Conservation (phyloP, 2,329 filamentous ascomycete species). For the Cordyceps sp. region DNA sequence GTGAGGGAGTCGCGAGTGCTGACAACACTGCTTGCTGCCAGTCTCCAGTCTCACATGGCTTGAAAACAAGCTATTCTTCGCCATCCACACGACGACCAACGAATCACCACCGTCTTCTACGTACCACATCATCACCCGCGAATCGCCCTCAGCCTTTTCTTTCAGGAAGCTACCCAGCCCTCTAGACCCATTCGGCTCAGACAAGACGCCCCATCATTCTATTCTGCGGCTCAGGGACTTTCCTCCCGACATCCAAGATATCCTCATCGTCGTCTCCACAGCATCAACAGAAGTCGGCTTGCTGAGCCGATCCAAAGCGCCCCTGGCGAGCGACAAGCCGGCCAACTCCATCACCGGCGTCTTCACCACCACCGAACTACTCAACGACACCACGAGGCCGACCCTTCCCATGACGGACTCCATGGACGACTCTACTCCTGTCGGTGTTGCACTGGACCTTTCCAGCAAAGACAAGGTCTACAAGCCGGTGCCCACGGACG, state of each 20-base stretch:
- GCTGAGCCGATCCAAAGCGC: slow-evolving; percentile 53
- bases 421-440: slow-evolving; percentile 51
- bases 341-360: slow-evolving; percentile 44
- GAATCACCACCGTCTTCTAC: slow-evolving; percentile 43
- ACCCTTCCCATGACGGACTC: slow-evolving; percentile 52
- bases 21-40: slow-evolving; percentile 15
- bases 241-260: slow-evolving; percentile 62
- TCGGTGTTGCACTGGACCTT: slow-evolving; percentile 73
- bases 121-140: slow-evolving; percentile 67
- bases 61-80: slow-evolving; percentile 70
- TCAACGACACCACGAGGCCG: slow-evolving; percentile 59
- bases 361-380: slow-evolving; percentile 58
- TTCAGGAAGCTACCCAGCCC: slow-evolving; percentile 64
- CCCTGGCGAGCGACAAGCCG: slow-evolving; percentile 44
- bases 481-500: slow-evolving; percentile 60
- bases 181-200: slow-evolving; percentile 53
- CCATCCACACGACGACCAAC: slow-evolving; percentile 54
- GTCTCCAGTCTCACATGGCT: slow-evolving; percentile 78
- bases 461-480: slow-evolving; percentile 64
- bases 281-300: slow-evolving; percentile 65
- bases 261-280: slow-evolving; percentile 70
- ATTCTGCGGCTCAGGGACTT: slow-evolving; percentile 65
- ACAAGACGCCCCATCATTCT: slow-evolving; percentile 58
- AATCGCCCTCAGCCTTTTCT: slow-evolving; percentile 40
- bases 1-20: too few species aligned